Percentiles rank a stretch among this genome's conserved stretches.
Conservation (phyloP, 805 yeast species). For the Yamadazyma philogaea region DNA sequence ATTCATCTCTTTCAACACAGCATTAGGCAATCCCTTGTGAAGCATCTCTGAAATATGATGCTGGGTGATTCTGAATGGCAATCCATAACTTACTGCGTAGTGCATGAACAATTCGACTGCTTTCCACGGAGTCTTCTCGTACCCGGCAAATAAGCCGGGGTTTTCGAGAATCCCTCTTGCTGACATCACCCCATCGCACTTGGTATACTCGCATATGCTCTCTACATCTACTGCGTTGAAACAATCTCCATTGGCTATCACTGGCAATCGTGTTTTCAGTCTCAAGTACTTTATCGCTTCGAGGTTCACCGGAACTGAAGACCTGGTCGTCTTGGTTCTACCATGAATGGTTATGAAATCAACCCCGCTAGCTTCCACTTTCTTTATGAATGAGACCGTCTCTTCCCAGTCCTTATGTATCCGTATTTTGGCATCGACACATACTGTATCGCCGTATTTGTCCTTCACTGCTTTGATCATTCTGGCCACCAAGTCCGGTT, state of each 20-base stretch:
- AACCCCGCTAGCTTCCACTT: slow-evolving; percentile 82
- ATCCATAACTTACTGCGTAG: slow-evolving; percentile 71
- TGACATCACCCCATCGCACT: slow-evolving; percentile 92
- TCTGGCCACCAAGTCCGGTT: slow-evolving; percentile 71
- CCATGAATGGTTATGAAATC: slow-evolving; percentile 96
- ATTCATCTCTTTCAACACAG: slow-evolving; percentile 54
- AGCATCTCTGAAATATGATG: slow-evolving; percentile 91
- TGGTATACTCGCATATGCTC: slow-evolving; percentile 60
- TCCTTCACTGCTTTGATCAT: slow-evolving; percentile 84
- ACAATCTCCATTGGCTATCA: slow-evolving; percentile 98
- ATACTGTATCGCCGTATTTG: slow-evolving; percentile 65
- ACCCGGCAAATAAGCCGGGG: slow-evolving; percentile 85
- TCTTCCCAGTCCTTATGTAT: slow-evolving; percentile 74
- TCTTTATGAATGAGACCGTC: slow-evolving; percentile 68
- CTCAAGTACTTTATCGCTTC: slow-evolving; percentile 74
- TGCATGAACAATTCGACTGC: slow-evolving; percentile 84
- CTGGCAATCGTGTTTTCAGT: slow-evolving; percentile 61
- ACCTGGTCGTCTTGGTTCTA: slow-evolving; percentile 78
- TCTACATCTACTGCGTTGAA: slow-evolving; percentile 63
- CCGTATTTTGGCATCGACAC: slow-evolving; percentile 88
- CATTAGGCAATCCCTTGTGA: slow-evolving; percentile 43
- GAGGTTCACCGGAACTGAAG: slow-evolving; percentile 76
- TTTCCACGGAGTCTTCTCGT: slow-evolving; percentile 77
- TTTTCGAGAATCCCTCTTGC: slow-evolving; percentile 84
- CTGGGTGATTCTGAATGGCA: slow-evolving; percentile 79